These are phyloP conservation scores for Staphylotrichum longicolle DNA, from an alignment of 495 filamentous ascomycete genomes.

Conservation along the genomic window DNA sequence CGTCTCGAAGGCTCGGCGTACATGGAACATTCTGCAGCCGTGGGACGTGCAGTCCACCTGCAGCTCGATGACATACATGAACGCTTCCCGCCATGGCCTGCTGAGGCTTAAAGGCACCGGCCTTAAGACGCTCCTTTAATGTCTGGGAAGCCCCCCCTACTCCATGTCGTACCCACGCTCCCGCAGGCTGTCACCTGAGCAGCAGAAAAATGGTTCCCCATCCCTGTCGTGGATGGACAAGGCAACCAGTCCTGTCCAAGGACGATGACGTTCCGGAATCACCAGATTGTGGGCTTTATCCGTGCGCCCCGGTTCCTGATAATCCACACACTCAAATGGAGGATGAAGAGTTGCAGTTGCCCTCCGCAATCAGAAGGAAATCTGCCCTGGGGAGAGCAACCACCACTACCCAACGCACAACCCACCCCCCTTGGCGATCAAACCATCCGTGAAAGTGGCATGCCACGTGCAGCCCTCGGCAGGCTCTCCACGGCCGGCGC, in stretches of 20 bases:
- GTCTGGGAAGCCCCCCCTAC: slow-evolving; percentile 19
- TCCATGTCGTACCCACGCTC: slow-evolving; percentile 14
- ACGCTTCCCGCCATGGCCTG: slow-evolving; percentile 1
- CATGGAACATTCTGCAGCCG: slow-evolving; percentile 9
- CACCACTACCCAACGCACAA: slow-evolving; percentile 19
- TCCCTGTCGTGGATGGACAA: slow-evolving; percentile 24
- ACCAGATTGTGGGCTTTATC: slow-evolving; percentile 31
- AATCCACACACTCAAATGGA: neutral
- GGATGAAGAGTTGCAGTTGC: slow-evolving; percentile 1
- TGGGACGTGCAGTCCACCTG: slow-evolving; percentile 6
- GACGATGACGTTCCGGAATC: slow-evolving; percentile 30
- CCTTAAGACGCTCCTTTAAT: slow-evolving; percentile 27
- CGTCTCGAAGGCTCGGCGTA: slow-evolving; percentile 5
- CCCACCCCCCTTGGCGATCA: slow-evolving; percentile 26
- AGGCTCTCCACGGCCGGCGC: slow-evolving; percentile 19
- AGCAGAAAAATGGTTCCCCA: slow-evolving; percentile 15
- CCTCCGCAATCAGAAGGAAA: neutral
- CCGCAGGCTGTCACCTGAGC: slow-evolving; percentile 32
- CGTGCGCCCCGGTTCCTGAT: slow-evolving; percentile 24
- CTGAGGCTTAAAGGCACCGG: slow-evolving; percentile 17
- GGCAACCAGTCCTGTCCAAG: slow-evolving; percentile 27
- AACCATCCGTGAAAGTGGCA: slow-evolving; percentile 23
- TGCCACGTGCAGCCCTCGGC: slow-evolving; percentile 33
- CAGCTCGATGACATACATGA: slow-evolving; percentile 18
- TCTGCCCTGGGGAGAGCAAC: neutral